Evolutionary conservation across 495 filamentous ascomycete species (phyloP).

Genomic region (Neurospora africana): DNA sequence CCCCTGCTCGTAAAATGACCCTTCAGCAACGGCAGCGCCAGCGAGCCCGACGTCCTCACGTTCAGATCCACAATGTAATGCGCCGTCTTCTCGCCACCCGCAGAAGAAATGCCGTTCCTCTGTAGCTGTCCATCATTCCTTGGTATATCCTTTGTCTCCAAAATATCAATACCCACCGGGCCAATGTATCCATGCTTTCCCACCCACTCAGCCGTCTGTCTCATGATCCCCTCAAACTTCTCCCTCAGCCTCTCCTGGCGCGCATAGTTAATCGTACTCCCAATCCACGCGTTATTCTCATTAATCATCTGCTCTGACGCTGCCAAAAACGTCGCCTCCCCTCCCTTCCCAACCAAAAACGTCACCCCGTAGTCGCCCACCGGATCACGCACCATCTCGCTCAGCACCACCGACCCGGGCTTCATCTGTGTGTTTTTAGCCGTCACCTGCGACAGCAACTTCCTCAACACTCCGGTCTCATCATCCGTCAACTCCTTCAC

Average conservation of each 20-base stretch:
- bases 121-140: not conserved
- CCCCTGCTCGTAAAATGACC: constrained; percentile 14
- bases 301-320: constrained; percentile 22
- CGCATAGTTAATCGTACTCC: constrained; percentile 19
- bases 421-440: constrained; percentile 15
- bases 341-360: constrained; percentile 15
- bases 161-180: constrained; percentile 23
- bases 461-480: constrained; percentile 11
- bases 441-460: constrained; percentile 17
- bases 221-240: constrained; percentile 13
- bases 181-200: constrained; percentile 18
- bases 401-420: constrained; percentile 17
- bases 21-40: constrained; percentile 17
- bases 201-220: constrained; percentile 15
- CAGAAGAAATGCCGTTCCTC: not conserved
- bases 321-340: constrained; percentile 15
- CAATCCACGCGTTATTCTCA: constrained; percentile 18
- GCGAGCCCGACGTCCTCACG: constrained; percentile 22
- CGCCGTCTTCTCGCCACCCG: constrained; percentile 1
- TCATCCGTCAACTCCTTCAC: constrained; percentile 8
- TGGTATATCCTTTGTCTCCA: constrained; percentile 9
- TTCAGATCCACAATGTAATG: constrained; percentile 30
- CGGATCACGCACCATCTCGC: constrained; percentile 14
- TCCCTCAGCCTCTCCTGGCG: constrained; percentile 13
- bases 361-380: constrained; percentile 22